These are phyloP conservation scores for Cytospora paraplurivora DNA, from an alignment of 2,329 filamentous ascomycete genomes.

Conservation along the genomic window DNA sequence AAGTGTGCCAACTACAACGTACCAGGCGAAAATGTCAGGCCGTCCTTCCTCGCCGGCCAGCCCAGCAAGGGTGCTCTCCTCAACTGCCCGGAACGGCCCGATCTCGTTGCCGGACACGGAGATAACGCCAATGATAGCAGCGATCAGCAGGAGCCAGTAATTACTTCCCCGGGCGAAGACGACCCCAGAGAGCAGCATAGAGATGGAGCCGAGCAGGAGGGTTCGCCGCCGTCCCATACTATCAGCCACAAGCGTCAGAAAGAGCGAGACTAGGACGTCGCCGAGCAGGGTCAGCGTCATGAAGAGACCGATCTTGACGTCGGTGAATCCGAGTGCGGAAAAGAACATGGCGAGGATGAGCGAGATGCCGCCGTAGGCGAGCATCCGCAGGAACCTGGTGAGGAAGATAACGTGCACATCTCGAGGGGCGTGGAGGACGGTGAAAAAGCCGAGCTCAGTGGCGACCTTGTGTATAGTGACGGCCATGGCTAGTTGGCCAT, in stretches of 20 bases:
- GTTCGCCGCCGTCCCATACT: conserved; percentile 55
- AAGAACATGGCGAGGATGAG: conserved; percentile 61
- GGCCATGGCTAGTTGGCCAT: conserved; percentile 10
- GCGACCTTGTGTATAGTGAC: conserved; percentile 7
- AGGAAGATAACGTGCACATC: conserved; percentile 61
- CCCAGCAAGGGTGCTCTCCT: conserved; percentile 62
- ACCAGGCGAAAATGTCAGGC: conserved; percentile 64
- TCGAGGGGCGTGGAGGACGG: conserved; percentile 43
- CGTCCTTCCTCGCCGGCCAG: conserved; percentile 49
- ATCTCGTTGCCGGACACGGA: conserved; percentile 65
- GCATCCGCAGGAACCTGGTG: conserved; percentile 63
- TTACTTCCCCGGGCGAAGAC: conserved; percentile 55
- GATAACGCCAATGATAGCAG: conserved; percentile 63
- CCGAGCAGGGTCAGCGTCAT: conserved; percentile 66
- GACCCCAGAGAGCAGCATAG: conserved; percentile 59
- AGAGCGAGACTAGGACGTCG: conserved; percentile 60
- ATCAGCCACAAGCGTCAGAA: conserved; percentile 62
- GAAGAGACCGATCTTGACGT: conserved; percentile 60
- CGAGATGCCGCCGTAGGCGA: conserved; percentile 62
- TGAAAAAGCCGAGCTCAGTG: conserved; percentile 49
- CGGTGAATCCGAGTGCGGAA: conserved; percentile 50
- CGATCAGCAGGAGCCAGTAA: conserved; percentile 60
- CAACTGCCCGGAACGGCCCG: conserved; percentile 63
- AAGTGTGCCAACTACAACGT: conserved; percentile 58
- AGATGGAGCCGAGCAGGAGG: conserved; percentile 54